Evolutionary conservation across 2,329 filamentous ascomycete species (phyloP), one percentile per base, ranked within the genome.

Genomic region (Paecilomyces dactylethromorphus): DNA sequence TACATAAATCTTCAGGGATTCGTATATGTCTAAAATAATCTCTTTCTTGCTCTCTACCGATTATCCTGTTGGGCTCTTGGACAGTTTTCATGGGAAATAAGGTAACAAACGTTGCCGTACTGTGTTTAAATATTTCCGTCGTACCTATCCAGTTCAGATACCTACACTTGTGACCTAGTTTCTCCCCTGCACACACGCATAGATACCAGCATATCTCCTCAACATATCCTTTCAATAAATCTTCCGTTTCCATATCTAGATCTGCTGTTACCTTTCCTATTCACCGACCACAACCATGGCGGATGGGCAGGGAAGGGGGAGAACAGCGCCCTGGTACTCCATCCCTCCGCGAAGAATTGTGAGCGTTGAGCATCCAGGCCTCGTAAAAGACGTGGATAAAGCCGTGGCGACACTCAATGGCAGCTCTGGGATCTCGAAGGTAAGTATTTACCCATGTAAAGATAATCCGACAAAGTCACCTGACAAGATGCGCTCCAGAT

Each of bases 351-450:
- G 79, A 61, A 76, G 79, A 56, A 76, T 89, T 54, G 79, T 87
- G 57, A 81, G 80, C 61, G 79, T 90, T 53, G 87, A 90, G 68
- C 87, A 89, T 73, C 87, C 87, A 56, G 85, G 84, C 68, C 80
- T 88, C 57, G 75, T 89, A 66, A 82, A 81, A 68, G 85, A 88
- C 70, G 70, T 87, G 58, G 83, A 87, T 67, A 86, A 82, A 68
- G 87, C 80, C 60, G 78, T 89, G 64, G 77, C 81, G 52, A 87
- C 86, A 45, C 79, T 89, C 53, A 84, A 86, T 50, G 84, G 84
- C 39, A 74, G 80, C 59, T 64, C 74, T 35, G 80, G 79, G 57
- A 77, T 87, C 63, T 77, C 79, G 67, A 79, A 82, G 69, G 84
- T 84, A 62, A 60, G 63, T 56, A 12, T 31, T 35, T 54, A 52